Evolutionary conservation across 2,329 filamentous ascomycete genomes (phyloP), one percentile per base, ranked within the genome.

Genomic region (Aspergillus intermedius): DNA sequence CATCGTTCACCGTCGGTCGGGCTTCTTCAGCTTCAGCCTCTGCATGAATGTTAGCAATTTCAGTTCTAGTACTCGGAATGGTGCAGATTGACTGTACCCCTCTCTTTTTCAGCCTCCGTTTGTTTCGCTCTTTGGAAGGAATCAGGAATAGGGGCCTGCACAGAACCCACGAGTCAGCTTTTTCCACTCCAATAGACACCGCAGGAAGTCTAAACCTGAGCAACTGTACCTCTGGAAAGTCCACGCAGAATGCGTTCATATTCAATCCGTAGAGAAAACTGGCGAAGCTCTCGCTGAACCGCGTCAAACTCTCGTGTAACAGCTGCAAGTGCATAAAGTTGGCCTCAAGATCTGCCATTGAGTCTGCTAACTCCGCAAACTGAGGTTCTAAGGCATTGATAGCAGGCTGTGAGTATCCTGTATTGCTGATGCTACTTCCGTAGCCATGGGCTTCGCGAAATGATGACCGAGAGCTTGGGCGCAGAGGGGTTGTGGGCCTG

Each of bases 201-300:
- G 1, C 17, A 5, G 19, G n/a, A n/a, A 30, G 3, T 30, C 15
- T 35, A n/a, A n/a, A 5, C n/a, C 9, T 5, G 3, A 30, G 30
- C 8, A n/a, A 21, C 6, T 54, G 46, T 72, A 90, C 90, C 81
- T 98, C 93, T 0, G 90, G 88, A 56, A 96, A 98, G 68, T 98
- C 93, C 28, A 97, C 91, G 67, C 91, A 97, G 67, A 97, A 98
- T 1, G 93, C 93, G 69, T 96, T 97, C 91, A 98, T 96, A 65
- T 97, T 97, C 66, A 98, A 70, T 2, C 93, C 93, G 61, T 97
- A 98, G 42, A 98, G 73, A 62, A 98, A 97, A 59, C 86, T 89
- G 1, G 90, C 90, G 69, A 98, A 98, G 63, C 87, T 94, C 76
- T 98, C 93, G 69, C 86, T 91, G 70, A 98, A 98, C 22, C 93